Base-by-base conservation (phyloP, 805 yeast genomes). In the Zygotorulaspora danielsina region DNA sequence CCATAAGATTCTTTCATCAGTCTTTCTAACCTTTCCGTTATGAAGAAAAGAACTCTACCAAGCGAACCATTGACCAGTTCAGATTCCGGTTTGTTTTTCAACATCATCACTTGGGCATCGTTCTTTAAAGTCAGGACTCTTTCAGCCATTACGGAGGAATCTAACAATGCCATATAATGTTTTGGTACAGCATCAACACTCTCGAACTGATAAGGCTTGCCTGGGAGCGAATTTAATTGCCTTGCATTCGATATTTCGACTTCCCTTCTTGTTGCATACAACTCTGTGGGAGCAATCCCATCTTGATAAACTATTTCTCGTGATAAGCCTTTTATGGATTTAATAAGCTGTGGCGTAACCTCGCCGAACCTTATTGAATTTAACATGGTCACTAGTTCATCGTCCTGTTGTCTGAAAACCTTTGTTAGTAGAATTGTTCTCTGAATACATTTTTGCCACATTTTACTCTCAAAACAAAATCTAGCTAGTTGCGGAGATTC, bases 41-140 rank as follows among this genome's bases (percentile, higher is more conserved):
- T 47, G 42, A 70, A 70, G 21, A 64, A 61, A 3, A 69, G 42
- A 1, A 93, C 81, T 26, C 71, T 76, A 0, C 99, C 99, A 26
- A 90, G 67, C 0, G 96, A 77, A 2, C 99, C 98, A 64, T 93
- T 93, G 28, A 93, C 97, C 26, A 93, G 66, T 12, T 55, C 56
- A 2, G 70, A 64, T 7, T 78, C 82, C 48, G 85, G 89, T 19
- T 75, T 71, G 58, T 93, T 93, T 53, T 84, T 86, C 49, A 93
- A 65, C 72, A 86, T 79, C 96, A 93, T 89, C 1, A 93, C 97
- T 61, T 93, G 98, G 0, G 96, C 94, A 25, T 86, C 87, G 39
- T 76, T 79, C 59, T 89, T 90, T 48, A 93, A 65, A 2, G 67
- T 70, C 11, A 93, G 55, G 5, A 51, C 56, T 41, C 73, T 71